phyloP scores from a whole-genome alignment of 805 yeast species.

The Metschnikowia reukaufii region DNA sequence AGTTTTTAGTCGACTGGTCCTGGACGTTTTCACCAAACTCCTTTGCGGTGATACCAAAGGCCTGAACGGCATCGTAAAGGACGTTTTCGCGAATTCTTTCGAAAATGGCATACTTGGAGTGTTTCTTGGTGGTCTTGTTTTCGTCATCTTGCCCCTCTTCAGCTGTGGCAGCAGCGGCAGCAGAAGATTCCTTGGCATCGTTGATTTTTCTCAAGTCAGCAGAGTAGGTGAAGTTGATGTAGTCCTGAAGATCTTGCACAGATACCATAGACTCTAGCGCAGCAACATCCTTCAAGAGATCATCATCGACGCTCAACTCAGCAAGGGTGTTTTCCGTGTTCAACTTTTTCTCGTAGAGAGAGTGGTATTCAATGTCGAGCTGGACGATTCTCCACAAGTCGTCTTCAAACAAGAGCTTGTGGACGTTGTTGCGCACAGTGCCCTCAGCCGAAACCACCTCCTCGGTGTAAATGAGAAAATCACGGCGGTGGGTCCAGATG shows the following conservation, averaged over 20 bases:
- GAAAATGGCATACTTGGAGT: constrained; percentile 58
- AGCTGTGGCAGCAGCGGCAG: constrained; percentile 27
- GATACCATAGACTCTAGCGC: constrained; percentile 68
- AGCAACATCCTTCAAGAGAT: constrained; percentile 52
- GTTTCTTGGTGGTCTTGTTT: constrained; percentile 43
- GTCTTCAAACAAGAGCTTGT: constrained; percentile 65
- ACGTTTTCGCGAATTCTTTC: constrained; percentile 68
- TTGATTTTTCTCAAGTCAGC: constrained; percentile 50
- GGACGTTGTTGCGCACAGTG: constrained; percentile 35
- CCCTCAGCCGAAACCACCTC: constrained; percentile 44
- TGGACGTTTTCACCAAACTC: constrained; percentile 81
- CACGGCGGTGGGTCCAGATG: constrained; percentile 94
- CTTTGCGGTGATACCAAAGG: constrained; percentile 75
- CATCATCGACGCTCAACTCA: constrained; percentile 57
- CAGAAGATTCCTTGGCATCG: constrained; percentile 28
- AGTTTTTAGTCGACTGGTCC: constrained; percentile 51
- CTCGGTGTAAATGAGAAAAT: constrained; percentile 65
- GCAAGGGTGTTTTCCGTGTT: constrained; percentile 58
- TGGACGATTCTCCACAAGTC: constrained; percentile 91
- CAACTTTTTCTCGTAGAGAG: constrained; percentile 71
- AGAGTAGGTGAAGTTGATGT: constrained; percentile 72
- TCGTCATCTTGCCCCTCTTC: constrained; percentile 24
- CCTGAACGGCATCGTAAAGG: constrained; percentile 62
- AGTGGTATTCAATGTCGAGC: constrained; percentile 85
- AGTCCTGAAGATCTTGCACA: constrained; percentile 84